These are phyloP conservation scores for Melaleuca quinquenervia DNA, from an alignment of 345 rosid genomes.

Conservation along the genomic window DNA sequence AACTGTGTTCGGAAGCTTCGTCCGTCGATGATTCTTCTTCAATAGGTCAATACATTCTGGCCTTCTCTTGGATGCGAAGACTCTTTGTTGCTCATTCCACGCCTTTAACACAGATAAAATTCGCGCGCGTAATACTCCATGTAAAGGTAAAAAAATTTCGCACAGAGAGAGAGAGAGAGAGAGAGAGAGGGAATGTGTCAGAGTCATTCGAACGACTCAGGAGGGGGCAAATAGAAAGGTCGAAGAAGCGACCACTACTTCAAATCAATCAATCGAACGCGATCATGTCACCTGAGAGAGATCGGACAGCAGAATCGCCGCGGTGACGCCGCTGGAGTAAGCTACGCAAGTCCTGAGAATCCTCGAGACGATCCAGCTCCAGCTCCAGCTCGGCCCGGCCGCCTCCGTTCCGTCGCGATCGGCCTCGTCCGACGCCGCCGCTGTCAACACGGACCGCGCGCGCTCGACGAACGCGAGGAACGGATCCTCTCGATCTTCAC, in stretches of 20 bases:
- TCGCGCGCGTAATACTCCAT: neutral
- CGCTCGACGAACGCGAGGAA: constrained; percentile 73
- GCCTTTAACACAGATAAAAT: neutral
- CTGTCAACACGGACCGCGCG: constrained; percentile 44
- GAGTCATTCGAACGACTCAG: neutral
- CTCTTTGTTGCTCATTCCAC: constrained; percentile 41
- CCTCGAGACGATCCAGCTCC: constrained; percentile 80
- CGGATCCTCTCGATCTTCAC: constrained; percentile 15
- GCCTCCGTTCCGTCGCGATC: constrained; percentile 5
- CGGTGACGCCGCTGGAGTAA: constrained; percentile 87
- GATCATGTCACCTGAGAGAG: constrained; percentile 51
- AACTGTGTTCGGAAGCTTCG: constrained; percentile 59
- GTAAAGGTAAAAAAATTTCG: neutral
- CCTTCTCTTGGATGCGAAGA: constrained; percentile 44
- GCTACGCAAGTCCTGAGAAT: constrained; percentile 66
- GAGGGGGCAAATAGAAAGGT: neutral
- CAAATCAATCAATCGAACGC: neutral
- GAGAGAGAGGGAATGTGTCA: neutral
- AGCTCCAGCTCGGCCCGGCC: constrained; percentile 67
- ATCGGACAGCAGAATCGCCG: constrained; percentile 80
- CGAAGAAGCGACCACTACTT: neutral
- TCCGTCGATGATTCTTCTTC: constrained; percentile 56
- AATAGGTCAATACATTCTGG: constrained; percentile 52
- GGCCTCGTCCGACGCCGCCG: constrained; percentile 21
- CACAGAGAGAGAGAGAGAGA: neutral